Evolutionary conservation across 1,284 basidiomycete species (phyloP).

Genomic region (Blastosporella zonata): DNA sequence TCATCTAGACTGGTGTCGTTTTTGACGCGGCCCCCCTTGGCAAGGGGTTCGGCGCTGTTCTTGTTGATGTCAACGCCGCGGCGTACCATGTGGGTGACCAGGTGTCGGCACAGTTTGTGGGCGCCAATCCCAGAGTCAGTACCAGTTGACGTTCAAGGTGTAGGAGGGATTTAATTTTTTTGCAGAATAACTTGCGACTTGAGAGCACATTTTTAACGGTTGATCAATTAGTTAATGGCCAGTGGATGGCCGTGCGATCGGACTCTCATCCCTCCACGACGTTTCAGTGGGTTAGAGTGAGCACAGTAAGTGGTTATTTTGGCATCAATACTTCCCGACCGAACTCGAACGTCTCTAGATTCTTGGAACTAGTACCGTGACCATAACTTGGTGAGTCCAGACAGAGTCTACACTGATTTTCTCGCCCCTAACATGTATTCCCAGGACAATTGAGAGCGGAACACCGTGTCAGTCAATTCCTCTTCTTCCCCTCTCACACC

Average conservation of each 20-base stretch:
- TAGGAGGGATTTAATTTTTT: slow-evolving; percentile 9
- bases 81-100: slow-evolving; percentile 57
- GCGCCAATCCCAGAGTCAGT: slow-evolving; percentile 74
- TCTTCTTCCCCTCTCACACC: slow-evolving; percentile 3
- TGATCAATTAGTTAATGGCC: slow-evolving; percentile 48
- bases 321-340: background rate
- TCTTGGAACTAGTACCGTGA: slow-evolving; percentile 60
- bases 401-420: background rate
- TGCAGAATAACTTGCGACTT: slow-evolving; percentile 73
- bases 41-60: slow-evolving; percentile 63
- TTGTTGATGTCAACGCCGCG: slow-evolving; percentile 54
- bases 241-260: slow-evolving; percentile 61
- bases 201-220: slow-evolving; percentile 74
- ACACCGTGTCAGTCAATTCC: slow-evolving; percentile 43
- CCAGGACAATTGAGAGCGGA: slow-evolving; percentile 62
- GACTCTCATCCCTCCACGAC: slow-evolving; percentile 82
- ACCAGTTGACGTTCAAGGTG: background rate
- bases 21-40: slow-evolving; percentile 57
- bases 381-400: slow-evolving; percentile 56
- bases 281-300: slow-evolving; percentile 65
- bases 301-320: slow-evolving; percentile 36
- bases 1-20: slow-evolving; percentile 54
- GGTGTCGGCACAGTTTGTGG: slow-evolving; percentile 66
- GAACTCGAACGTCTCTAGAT: slow-evolving; percentile 33
- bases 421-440: background rate